Evolutionary conservation across 345 rosid genomes (phyloP), one percentile per base, ranked within the genome.

Genomic region (Eutrema japonicum): DNA sequence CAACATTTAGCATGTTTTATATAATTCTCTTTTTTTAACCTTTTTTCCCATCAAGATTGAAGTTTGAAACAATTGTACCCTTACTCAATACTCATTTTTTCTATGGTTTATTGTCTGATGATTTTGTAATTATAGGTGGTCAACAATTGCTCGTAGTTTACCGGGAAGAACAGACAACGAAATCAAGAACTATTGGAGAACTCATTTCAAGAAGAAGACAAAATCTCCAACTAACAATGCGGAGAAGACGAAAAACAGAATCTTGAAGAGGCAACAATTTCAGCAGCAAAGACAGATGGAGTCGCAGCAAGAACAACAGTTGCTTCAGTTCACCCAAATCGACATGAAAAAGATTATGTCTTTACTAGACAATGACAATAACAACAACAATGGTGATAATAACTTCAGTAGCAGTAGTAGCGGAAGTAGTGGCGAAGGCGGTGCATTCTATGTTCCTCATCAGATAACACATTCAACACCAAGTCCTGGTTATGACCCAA

Each of bases 151-250:
- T 5, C 81, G 98, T 71, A 92, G 95, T 77, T 83, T 92, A 82
- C 98, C 98, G 0, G 98, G 98, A 62, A 85, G 96, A 78, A 92
- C 98, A 18, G 98, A 92, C 68, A 92, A 92, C 48, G 98, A 90
- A 57, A 92, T 92, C 66, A 92, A 92, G 81, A 92, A 92, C 64
- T 92, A 92, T 54, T 92, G 98, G 98, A 64, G 98, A 77, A 93
- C 98, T 65, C 98, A 90, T 82, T 92, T 92, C 85, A 92, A 92
- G 88, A 90, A 85, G 67, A 87, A 85, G 86, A 66, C 82, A 59
- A 90, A 90, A 62, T 59, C 81, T 40, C 78, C 88, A 67, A 73
- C 80, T 4, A 85, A 78, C 8, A 80, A 61, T 71, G 82, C 84
- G 0, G 86, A 82, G 3, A 85, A 85, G 82, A 83, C 87, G 0